A percentile compares a stretch with the other conserved stretches of the same genome.
These are phyloP conservation scores for Vitis rotundifolia DNA, from an alignment of 164 flowering plant species.

Conservation along the genomic window DNA sequence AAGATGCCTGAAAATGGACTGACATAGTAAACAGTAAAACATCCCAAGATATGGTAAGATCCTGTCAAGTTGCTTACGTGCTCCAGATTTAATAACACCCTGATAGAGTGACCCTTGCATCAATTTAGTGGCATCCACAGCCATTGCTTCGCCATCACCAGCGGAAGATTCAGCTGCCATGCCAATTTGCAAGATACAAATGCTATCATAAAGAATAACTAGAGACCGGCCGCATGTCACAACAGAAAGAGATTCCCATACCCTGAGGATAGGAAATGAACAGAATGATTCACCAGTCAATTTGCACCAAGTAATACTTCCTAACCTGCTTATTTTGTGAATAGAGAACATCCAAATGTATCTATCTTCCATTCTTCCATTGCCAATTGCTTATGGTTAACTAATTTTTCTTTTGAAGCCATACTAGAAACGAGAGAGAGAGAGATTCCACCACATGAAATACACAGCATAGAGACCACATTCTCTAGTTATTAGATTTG, in stretches of 20 bases:
- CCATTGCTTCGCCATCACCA: conserved; percentile 39
- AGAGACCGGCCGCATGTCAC: conserved; percentile 88
- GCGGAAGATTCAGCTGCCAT: conserved; percentile 58
- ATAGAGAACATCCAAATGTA: no score
- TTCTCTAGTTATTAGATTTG: no score
- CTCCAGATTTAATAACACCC: conserved; percentile 64
- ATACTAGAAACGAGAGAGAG: no score
- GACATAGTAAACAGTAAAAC: not conserved
- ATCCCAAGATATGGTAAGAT: not conserved
- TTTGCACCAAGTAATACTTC: not conserved
- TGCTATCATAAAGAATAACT: conserved; percentile 59
- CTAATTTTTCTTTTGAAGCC: no score
- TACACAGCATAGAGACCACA: no score
- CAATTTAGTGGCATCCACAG: conserved; percentile 62
- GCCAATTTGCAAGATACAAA: conserved; percentile 78
- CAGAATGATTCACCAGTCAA: not conserved
- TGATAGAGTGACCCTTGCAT: conserved; percentile 71
- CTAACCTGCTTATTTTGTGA: not conserved
- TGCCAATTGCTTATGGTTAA: no score
- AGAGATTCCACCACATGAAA: no score
- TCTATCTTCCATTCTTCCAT: no score
- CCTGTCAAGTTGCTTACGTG: conserved; percentile 55
- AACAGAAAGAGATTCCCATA: conserved; percentile 75
- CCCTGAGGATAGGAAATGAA: conserved; percentile 44
- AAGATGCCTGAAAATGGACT: no score